Evolutionary conservation across 139 green algal genomes (phyloP), one percentile per base, ranked within the genome.

Genomic region (Chlamydomonas asymmetrica): DNA sequence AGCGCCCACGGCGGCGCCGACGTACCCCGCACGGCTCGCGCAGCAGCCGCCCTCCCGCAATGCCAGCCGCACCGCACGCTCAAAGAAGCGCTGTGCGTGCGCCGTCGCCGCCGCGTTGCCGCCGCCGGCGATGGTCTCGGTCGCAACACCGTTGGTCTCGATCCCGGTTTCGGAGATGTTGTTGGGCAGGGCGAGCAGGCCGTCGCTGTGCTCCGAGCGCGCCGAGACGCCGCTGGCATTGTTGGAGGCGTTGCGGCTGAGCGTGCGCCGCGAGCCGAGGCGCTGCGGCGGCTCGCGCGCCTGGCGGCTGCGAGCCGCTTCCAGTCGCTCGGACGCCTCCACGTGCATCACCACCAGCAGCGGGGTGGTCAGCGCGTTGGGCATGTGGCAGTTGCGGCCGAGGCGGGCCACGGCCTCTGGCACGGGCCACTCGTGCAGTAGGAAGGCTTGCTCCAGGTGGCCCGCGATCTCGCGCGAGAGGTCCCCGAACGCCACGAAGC

Each of bases 321-420:
- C 5, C n/a, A 25, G n/a, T n/a, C n/a, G n/a, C n/a, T n/a, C n/a
- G n/a, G n/a, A n/a, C n/a, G n/a, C n/a, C 72, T 88, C 83, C 16
- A 74, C 25, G 40, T 80, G 68, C 69, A 84, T 49, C 40, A 76
- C 43, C 35, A 77, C 64, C 39, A 87, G 87, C n/a, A 91, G 60
- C 6, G 87, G 87, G 22, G 84, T 90, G 39, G 77, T 71, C 37
- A 86, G 54, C 8, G 81, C 78, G 62, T 89, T 90, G 27, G 87
- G 87, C 84, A 91, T 85, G 78, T 91, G 87, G 80, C 87, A 91
- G 80, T 91, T 91, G 52, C 87, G 67, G 18, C 86, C 86, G 23
- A 91, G 69, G 29, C 52, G 35, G 1, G 69, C 43, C 6, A 81
- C 65, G 4, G 75, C 82, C 18, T 68, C 65, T 5, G 60, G 13